Conservation (phyloP, 139 green algal genomes). For the Coccomyxa sp. region DNA sequence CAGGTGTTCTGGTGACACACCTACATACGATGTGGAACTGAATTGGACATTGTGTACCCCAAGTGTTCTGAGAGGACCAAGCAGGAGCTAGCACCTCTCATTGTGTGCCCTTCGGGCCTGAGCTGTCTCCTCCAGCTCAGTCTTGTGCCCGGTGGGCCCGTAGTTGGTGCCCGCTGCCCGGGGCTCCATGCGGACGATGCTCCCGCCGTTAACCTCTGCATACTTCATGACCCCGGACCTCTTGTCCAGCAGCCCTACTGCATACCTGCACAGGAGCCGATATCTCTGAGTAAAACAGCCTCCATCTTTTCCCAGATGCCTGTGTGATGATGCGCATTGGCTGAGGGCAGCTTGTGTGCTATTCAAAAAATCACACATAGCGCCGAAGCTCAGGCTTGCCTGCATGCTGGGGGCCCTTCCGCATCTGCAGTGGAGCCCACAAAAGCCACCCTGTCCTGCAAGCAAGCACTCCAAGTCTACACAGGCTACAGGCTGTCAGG, state of each 20-base stretch:
- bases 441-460: not conserved
- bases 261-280: not conserved
- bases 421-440: not conserved
- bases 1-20: too few relatives aligned
- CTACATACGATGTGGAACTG: too few relatives aligned
- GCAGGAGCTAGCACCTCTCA: not conserved
- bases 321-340: not conserved
- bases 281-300: not conserved
- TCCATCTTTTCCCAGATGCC: not conserved
- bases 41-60: too few relatives aligned
- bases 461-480: not conserved
- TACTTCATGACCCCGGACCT: not conserved
- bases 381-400: not conserved
- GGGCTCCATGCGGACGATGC: not conserved
- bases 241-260: not conserved
- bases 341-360: not conserved
- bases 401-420: not conserved
- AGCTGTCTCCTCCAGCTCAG: not conserved
- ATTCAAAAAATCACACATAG: not conserved
- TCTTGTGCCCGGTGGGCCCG: not conserved
- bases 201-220: not conserved
- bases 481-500: not conserved
- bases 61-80: too few relatives aligned
- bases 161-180: not conserved
- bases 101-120: not conserved